A percentile compares a stretch with the other conserved stretches of the same genome.
Evolutionary conservation across 768 basidiomycete species (phyloP).

Genomic region (Tylopilus rubrobrunneus): DNA sequence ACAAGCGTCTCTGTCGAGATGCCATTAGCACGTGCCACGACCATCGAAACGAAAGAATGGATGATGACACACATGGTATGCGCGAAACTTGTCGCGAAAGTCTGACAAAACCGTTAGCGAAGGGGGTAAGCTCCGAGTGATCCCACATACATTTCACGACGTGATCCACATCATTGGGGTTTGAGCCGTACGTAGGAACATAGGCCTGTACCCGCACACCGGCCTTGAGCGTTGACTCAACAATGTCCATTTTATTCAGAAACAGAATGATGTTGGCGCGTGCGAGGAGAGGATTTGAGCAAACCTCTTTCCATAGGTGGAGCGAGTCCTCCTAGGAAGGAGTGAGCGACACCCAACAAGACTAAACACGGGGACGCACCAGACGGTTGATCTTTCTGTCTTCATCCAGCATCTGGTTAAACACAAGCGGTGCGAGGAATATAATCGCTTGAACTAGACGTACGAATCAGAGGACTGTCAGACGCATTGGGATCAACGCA

Average conservation of each 20-base stretch:
- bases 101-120: conserved; percentile 34
- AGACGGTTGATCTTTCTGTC: conserved; percentile 62
- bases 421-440: conserved; percentile 75
- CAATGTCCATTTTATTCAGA: conserved; percentile 72
- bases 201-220: conserved; percentile 55
- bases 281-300: conserved; percentile 56
- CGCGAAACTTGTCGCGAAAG: conserved; percentile 65
- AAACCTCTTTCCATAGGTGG: conserved; percentile 66
- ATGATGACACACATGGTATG: conserved; percentile 49
- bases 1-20: conserved; percentile 46
- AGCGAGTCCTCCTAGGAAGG: conserved; percentile 67
- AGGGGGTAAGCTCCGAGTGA: background rate
- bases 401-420: conserved; percentile 73
- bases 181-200: conserved; percentile 59
- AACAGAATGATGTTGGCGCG: conserved; percentile 68
- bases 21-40: background rate
- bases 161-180: conserved; percentile 52
- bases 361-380: conserved; percentile 29
- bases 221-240: conserved; percentile 49
- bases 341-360: background rate
- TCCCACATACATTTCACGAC: conserved; percentile 57
- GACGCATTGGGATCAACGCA: conserved; percentile 12
- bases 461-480: background rate
- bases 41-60: background rate
- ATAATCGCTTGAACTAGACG: conserved; percentile 67